A percentile compares a stretch with the other conserved stretches of the same genome.
Evolutionary conservation across 768 basidiomycete species (phyloP).

Genomic region (Phlebiopsis flavidoalba): DNA sequence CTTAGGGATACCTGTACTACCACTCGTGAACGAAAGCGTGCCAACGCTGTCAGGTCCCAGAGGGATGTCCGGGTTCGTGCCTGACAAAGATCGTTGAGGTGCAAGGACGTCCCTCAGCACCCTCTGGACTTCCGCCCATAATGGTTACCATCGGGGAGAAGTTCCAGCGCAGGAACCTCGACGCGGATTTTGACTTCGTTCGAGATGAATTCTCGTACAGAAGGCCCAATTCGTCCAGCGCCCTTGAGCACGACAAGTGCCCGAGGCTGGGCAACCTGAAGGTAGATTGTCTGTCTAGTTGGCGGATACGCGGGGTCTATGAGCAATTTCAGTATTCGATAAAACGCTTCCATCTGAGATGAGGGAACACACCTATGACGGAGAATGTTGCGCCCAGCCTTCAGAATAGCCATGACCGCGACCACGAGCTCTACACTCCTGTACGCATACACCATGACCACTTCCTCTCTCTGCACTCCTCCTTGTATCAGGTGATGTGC

Average conservation of each 20-base stretch:
- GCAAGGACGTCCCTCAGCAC: slow-evolving; percentile 55
- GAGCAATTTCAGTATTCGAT: slow-evolving; percentile 20
- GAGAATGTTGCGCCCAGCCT: slow-evolving; percentile 96
- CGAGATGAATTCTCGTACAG: slow-evolving; percentile 79
- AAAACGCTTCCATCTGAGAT: neutral
- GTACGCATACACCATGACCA: slow-evolving; percentile 97
- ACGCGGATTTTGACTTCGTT: slow-evolving; percentile 79
- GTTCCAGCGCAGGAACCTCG: slow-evolving; percentile 85
- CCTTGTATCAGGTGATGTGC: slow-evolving; percentile 84
- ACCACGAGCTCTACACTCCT: slow-evolving; percentile 95
- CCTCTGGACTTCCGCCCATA: slow-evolving; percentile 51
- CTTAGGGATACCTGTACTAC: slow-evolving; percentile 97
- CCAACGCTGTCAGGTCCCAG: slow-evolving; percentile 96
- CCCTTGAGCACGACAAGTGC: slow-evolving; percentile 88
- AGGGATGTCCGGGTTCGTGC: slow-evolving; percentile 72
- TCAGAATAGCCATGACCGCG: slow-evolving; percentile 94
- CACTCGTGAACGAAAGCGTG: slow-evolving; percentile 94
- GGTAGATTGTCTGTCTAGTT: slow-evolving; percentile 86
- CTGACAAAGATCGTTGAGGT: slow-evolving; percentile 45
- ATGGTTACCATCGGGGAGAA: slow-evolving; percentile 60
- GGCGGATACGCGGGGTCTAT: slow-evolving; percentile 96
- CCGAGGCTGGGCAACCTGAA: slow-evolving; percentile 88
- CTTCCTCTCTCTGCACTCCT: slow-evolving; percentile 88
- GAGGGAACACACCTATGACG: slow-evolving; percentile 67
- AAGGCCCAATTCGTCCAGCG: slow-evolving; percentile 74